Base-by-base conservation (phyloP, 1,284 basidiomycete genomes). In the Macrocystidia cucumis region DNA sequence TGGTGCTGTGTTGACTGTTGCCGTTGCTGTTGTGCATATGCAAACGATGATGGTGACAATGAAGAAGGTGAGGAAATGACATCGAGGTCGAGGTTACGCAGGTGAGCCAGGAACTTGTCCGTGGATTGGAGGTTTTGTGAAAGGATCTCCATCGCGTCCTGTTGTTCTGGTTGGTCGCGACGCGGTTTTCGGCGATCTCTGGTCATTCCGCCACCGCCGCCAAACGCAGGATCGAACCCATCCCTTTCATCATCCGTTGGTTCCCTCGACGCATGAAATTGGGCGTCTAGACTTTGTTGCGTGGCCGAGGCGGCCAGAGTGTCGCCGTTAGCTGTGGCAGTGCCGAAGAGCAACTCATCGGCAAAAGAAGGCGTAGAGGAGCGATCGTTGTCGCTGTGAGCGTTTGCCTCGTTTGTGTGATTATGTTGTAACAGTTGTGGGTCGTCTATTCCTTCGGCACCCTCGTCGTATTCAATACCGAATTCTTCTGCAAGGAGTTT, bases 391-490 rank as follows among this genome's bases (percentile, higher is more conserved):
- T 50, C 44, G 27, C 47, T 48, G 27, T 50, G 46, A 29, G 54
- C 40, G 18, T 48, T n/a, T n/a, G n/a, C n/a, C n/a, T n/a, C n/a
- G n/a, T n/a, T n/a, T n/a, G n/a, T n/a, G n/a, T n/a, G n/a, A n/a
- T n/a, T n/a, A n/a, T 27, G 25, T 3, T 5, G 12, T n/a, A n/a
- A n/a, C n/a, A n/a, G n/a, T n/a, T n/a, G n/a, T n/a, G n/a, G n/a
- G 37, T 72, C 72, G 51, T 82, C 84, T 42, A 83, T 85, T 25
- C 81, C 84, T 58, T 88, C 83, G 21, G 82, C 82, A 20, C 81
- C 85, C 51, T 87, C 85, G 42, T 89, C 85, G 46, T 83, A 88
- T 51, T 89, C 86, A 43, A 89, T 80, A 7, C 85, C 85, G 46
- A 89, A 84, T 55, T 89, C 86, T 52, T 88, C 85, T 14, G 83